These are phyloP conservation scores for Coccinonectria pachysandricola DNA, from an alignment of 2,329 filamentous ascomycete genomes.

Conservation along the genomic window DNA sequence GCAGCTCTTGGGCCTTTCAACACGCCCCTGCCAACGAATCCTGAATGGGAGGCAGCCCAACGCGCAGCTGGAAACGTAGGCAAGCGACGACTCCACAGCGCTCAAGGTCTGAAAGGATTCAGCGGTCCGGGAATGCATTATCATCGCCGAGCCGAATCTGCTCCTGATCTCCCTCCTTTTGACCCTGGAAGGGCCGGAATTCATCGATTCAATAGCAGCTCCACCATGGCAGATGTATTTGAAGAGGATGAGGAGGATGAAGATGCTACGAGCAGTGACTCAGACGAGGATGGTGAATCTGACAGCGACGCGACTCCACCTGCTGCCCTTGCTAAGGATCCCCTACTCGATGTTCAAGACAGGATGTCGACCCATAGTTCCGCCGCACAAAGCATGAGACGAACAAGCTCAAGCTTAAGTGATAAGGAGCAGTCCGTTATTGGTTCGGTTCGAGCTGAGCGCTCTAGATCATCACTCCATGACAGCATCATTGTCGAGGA, in stretches of 20 bases:
- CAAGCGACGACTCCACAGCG: constrained; percentile 66
- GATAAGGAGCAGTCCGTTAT: constrained; percentile 21
- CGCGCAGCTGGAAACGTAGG: constrained; percentile 40
- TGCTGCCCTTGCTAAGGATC: constrained; percentile 13
- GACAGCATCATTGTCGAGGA: constrained; percentile 43
- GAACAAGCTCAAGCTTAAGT: constrained; percentile 37
- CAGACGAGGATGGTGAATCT: no score
- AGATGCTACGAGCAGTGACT: constrained; percentile 30
- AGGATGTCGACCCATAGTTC: constrained; percentile 13
- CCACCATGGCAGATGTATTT: constrained; percentile 77
- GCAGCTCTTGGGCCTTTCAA: constrained; percentile 89
- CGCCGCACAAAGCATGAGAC: constrained; percentile 22
- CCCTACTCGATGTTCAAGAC: constrained; percentile 14
- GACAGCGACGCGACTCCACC: constrained; percentile 28
- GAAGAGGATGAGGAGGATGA: constrained; percentile 69
- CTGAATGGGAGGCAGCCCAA: constrained; percentile 59
- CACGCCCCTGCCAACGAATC: constrained; percentile 55
- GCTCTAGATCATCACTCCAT: constrained; percentile 39
- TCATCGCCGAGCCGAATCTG: constrained; percentile 69
- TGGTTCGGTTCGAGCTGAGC: constrained; percentile 33
- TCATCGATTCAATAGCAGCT: constrained; percentile 53
- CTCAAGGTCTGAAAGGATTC: constrained; percentile 60
- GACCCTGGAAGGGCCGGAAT: constrained; percentile 50
- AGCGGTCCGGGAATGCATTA: constrained; percentile 62
- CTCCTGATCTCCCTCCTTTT: constrained; percentile 68